phyloP scores from a whole-genome alignment of 345 rosid species.

The Salix koriyanagi region DNA sequence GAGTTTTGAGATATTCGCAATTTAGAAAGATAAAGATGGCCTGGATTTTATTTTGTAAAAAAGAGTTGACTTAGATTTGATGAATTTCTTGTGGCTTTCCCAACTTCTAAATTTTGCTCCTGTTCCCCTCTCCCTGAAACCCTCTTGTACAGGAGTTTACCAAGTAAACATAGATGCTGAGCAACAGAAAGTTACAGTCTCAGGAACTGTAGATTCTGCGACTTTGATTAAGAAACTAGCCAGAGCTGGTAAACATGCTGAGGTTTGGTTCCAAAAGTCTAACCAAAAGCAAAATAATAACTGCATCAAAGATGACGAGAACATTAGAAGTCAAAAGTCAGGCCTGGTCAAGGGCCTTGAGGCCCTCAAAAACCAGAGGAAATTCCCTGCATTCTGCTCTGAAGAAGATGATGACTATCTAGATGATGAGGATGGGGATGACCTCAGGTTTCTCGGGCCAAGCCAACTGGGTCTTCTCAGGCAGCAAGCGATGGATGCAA shows the following conservation, averaged over 20 bases:
- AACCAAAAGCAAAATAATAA: slow-evolving; percentile 38
- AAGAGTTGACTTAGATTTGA: no score
- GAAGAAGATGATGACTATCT: slow-evolving; percentile 44
- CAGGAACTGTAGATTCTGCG: slow-evolving; percentile 59
- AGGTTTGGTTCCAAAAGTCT: slow-evolving; percentile 59
- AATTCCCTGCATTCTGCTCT: slow-evolving; percentile 25
- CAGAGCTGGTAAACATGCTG: slow-evolving; percentile 73
- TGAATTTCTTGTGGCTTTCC: neutral
- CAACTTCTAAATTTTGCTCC: neutral
- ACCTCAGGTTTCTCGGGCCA: slow-evolving; percentile 28
- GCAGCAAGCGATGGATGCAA: slow-evolving; percentile 35
- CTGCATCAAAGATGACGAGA: slow-evolving; percentile 37
- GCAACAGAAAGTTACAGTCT: slow-evolving; percentile 68
- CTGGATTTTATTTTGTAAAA: neutral
- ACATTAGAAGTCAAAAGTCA: slow-evolving; percentile 46
- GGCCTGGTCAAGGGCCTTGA: slow-evolving; percentile 40
- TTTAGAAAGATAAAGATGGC: neutral
- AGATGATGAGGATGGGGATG: slow-evolving; percentile 36
- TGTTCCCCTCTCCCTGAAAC: neutral
- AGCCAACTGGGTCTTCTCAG: slow-evolving; percentile 33
- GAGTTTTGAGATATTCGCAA: neutral
- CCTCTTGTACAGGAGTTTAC: slow-evolving; percentile 50
- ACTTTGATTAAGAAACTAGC: slow-evolving; percentile 64
- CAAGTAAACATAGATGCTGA: slow-evolving; percentile 66
- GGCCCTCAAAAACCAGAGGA: slow-evolving; percentile 45